Base-by-base conservation (phyloP, 163 green algal genomes). In the Dunaliella salina region DNA sequence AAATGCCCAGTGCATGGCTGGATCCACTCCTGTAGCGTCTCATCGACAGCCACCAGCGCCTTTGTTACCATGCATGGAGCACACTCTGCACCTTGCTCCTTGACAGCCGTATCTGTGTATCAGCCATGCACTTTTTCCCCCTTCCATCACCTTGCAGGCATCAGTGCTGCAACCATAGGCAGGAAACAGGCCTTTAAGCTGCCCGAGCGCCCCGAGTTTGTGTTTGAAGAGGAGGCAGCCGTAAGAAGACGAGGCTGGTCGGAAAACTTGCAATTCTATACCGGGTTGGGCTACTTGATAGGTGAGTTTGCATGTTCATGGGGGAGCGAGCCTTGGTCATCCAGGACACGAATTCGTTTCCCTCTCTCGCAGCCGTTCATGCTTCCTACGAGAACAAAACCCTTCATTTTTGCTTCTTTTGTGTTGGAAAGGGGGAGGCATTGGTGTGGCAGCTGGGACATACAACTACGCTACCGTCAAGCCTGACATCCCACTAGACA, bases 231-330 rank as follows among this genome's bases (percentile, higher is more conserved):
- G 83, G 95, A 99, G 84, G 93, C 94, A 26, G 88, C 89, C 0
- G 93, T 97, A 22, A 91, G 94, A 57, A 85, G 89, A 67, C 91
- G 96, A 82, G 93, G 91, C 80, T 98, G 95, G 95, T 93, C 90
- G 18, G 96, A 99, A 80, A 98, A 98, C 88, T 86, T 99, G 71
- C 97, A 96, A 45, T 99, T 98, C 83, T 98, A 98, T 87, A 98
- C 95, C 0, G 96, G 96, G 22, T 83, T 94, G 12, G 96, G 96
- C 0, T 99, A 98, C 87, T 88, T 98, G 17, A 86, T 88, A 88
- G 95, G 95, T 94, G 87, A 40, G 88, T 50, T 3, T 50, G 40
- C 40, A 8, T 8, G 8, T n/a, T n/a, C n/a, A n/a, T n/a, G 40
- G 40, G 8, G 40, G 8, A 8, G 40, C 4, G 40, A 50, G 40